phyloP scores from a whole-genome alignment of 2,329 filamentous ascomycete species.

The Pestalotiopsis sp. region DNA sequence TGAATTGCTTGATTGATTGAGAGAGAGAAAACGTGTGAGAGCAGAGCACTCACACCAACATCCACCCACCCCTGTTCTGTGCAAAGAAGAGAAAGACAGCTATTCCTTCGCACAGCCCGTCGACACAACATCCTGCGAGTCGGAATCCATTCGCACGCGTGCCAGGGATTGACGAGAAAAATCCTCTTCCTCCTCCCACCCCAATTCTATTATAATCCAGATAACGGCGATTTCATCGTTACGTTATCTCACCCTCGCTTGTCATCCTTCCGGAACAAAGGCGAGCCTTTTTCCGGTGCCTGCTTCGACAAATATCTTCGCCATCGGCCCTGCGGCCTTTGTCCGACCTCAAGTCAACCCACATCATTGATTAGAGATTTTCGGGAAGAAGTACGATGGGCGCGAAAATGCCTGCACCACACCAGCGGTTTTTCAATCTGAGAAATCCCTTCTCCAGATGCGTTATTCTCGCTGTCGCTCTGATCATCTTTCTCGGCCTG shows the following conservation, averaged over 20 bases:
- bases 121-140: background rate
- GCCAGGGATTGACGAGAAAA: constrained; percentile 1
- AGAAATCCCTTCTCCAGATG: constrained; percentile 50
- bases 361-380: background rate
- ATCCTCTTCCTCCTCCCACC: background rate
- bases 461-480: constrained; percentile 43
- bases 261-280: constrained; percentile 9
- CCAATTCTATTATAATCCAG: constrained; percentile 3
- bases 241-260: background rate
- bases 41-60: background rate
- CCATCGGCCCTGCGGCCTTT: constrained; percentile 15
- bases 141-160: background rate
- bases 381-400: constrained; percentile 34
- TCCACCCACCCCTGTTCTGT: background rate
- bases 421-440: constrained; percentile 49
- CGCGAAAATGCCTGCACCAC: constrained; percentile 39
- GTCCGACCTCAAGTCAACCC: background rate
- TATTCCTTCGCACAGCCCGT: background rate
- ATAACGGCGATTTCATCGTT: background rate
- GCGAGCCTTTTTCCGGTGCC: constrained; percentile 16
- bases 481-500: constrained; percentile 45
- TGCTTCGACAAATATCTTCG: constrained; percentile 17
- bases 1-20: no score
- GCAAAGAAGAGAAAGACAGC: background rate
- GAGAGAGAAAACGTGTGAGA: no score